Percentiles rank a stretch among this genome's conserved stretches.
Conservation (phyloP, 2,329 filamentous ascomycete species). For the Colletotrichum tanaceti region DNA sequence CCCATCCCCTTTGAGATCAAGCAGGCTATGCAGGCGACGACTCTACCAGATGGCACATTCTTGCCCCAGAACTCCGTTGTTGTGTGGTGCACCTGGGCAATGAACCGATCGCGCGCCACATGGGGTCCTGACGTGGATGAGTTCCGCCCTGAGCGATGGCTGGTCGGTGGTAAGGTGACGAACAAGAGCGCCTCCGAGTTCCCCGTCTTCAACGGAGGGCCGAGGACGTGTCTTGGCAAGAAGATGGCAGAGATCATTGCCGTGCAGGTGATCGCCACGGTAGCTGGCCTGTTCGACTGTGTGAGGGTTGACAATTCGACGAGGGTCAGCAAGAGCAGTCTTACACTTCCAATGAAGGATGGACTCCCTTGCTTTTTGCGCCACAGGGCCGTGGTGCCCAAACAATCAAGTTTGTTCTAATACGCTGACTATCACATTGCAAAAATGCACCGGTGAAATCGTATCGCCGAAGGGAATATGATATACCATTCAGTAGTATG, state of each 20-base stretch:
- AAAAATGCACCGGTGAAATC: background rate
- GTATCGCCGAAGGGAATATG: too few species aligned
- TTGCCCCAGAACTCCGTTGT: slow-evolving; percentile 66
- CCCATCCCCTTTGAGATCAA: slow-evolving; percentile 76
- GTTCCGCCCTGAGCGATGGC: slow-evolving; percentile 69
- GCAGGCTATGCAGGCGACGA: slow-evolving; percentile 63
- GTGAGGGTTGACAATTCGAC: slow-evolving; percentile 56
- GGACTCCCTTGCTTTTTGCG: slow-evolving; percentile 63
- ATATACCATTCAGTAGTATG: background rate
- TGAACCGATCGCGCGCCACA: slow-evolving; percentile 66
- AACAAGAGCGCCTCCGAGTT: slow-evolving; percentile 65
- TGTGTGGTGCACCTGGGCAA: slow-evolving; percentile 73
- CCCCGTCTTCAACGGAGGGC: slow-evolving; percentile 73
- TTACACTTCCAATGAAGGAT: slow-evolving; percentile 73
- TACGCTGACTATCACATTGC: background rate
- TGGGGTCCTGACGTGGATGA: slow-evolving; percentile 68
- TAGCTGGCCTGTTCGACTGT: slow-evolving; percentile 65
- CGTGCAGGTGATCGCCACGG: slow-evolving; percentile 64
- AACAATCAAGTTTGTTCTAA: background rate
- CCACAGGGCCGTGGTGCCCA: slow-evolving; percentile 1
- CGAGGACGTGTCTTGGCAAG: slow-evolving; percentile 71
- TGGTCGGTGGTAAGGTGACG: slow-evolving; percentile 56
- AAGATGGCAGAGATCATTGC: slow-evolving; percentile 73
- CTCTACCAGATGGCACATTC: slow-evolving; percentile 70
- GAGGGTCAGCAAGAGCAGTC: slow-evolving; percentile 68